These are phyloP conservation scores for Athelia sp. DNA, from an alignment of 1,284 basidiomycete genomes.

Conservation along the genomic window DNA sequence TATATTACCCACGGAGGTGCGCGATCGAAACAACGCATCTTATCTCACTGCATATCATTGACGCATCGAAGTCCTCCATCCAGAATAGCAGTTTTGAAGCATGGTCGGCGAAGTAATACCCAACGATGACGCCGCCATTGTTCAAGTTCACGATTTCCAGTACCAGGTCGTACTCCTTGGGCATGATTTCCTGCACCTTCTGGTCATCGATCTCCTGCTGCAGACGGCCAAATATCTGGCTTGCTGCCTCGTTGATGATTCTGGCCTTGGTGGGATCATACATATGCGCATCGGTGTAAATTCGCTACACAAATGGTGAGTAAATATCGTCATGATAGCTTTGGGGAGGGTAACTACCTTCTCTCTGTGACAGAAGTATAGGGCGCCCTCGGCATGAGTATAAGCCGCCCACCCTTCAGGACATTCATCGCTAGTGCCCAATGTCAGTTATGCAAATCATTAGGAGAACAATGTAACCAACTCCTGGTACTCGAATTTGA, in stretches of 20 bases:
- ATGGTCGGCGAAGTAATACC: slow-evolving; percentile 1
- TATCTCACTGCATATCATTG: not conserved
- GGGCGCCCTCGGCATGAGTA: not conserved
- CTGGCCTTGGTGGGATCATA: not conserved
- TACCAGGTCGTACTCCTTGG: not conserved
- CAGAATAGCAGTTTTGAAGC: not conserved
- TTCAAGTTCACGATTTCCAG: not conserved
- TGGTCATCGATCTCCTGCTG: not conserved
- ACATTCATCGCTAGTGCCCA: not conserved
- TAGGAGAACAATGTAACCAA: not conserved
- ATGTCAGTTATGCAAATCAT: not conserved
- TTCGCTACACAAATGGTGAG: not conserved
- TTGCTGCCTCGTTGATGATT: not conserved
- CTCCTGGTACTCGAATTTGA: not conserved
- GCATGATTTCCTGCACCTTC: not conserved
- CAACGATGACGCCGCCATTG: not conserved
- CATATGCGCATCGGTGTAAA: not conserved
- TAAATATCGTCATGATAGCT: not conserved
- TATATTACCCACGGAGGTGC: not conserved
- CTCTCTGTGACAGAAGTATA: not conserved
- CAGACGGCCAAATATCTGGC: not conserved
- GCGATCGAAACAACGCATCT: not conserved
- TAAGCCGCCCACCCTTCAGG: not conserved
- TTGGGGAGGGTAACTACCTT: not conserved
- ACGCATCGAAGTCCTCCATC: slow-evolving; percentile 2